Evolutionary conservation across 495 filamentous ascomycete species (phyloP), one percentile per base, ranked within the genome.

Genomic region (Aspergillus hancockii): DNA sequence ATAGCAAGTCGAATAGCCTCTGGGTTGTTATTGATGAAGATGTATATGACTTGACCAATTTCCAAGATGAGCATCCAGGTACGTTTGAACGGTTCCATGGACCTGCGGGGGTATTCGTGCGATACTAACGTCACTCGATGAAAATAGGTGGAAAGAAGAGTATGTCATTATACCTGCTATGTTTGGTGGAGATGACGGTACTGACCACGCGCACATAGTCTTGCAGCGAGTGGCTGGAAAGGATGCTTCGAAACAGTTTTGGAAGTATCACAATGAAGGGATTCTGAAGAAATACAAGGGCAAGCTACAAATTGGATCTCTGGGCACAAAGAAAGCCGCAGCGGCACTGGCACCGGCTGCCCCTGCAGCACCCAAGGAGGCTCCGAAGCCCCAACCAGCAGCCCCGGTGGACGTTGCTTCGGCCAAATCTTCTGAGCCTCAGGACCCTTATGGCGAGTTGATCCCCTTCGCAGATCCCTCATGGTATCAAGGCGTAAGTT

Each of bases 191-290:
- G 10, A 28, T 8, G 16, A 57, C 14, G 18, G 49, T 65, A 66
- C 56, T 75, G 47, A 74, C 68, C 53, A 32, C 55, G 43, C 14
- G 21, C 19, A 3, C 47, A 36, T 64, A 89, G 86, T 99, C 72
- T 86, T 99, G 55, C 87, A 91, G 65, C 81, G 93, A 58, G 92
- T 98, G 16, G 94, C 87, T 47, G 94, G 94, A 64, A 99, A 98
- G 72, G 95, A 99, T 65, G 94, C 94, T 18, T 93, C 90, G 25
- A 93, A 95, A 75, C 95, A 96, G 71, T 99, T 99, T 80, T 99
- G 94, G 94, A 99, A 98, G 76, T 98, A 98, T 73, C 94, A 98
- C 81, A 98, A 97, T 67, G 85, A 89, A 65, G 84, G 88, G 54
- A 91, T 98, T 62, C 82, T 98, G 64, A 98, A 97, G 79, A 98